Evolutionary conservation across 176 grass and related monocot genomes (phyloP).

Genomic region (Zizania latifolia): DNA sequence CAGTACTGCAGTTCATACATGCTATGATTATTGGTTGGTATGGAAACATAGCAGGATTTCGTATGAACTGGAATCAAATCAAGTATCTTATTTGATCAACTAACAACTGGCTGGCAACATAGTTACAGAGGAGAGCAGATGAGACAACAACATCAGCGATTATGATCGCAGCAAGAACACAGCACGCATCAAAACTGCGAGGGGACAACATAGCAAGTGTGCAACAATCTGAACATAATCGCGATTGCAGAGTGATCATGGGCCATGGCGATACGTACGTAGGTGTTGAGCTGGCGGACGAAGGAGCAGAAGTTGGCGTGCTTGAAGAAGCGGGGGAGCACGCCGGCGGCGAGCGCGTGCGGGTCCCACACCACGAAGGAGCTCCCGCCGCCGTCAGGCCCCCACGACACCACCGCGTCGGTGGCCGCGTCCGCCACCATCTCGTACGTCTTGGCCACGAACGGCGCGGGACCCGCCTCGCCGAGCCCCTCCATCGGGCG

Average conservation of each 20-base stretch:
- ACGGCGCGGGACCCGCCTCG: constrained; percentile 33
- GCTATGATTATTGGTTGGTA: not conserved
- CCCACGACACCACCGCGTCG: constrained; percentile 49
- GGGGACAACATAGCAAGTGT: not conserved
- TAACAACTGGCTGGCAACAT: not conserved
- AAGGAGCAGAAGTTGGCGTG: constrained; percentile 85
- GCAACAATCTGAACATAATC: not conserved
- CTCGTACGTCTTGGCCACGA: constrained; percentile 58
- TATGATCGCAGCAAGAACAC: not conserved
- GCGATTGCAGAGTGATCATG: not conserved
- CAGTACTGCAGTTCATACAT: not conserved
- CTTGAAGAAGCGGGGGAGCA: constrained; percentile 73
- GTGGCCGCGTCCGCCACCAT: constrained; percentile 47
- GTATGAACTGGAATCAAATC: not conserved
- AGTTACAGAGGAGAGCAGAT: not conserved
- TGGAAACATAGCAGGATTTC: not conserved
- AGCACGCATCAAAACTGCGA: not conserved
- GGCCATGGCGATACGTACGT: constrained; percentile 29
- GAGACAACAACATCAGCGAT: not conserved
- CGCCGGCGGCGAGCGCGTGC: constrained; percentile 31
- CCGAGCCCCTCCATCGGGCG: constrained; percentile 23
- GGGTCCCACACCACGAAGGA: constrained; percentile 66
- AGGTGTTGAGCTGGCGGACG: constrained; percentile 71
- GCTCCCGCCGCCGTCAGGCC: constrained; percentile 18
- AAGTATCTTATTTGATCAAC: not conserved